These are phyloP conservation scores for Pseudocercospora macadamiae DNA, from an alignment of 2,329 filamentous ascomycete genomes.

Conservation along the genomic window DNA sequence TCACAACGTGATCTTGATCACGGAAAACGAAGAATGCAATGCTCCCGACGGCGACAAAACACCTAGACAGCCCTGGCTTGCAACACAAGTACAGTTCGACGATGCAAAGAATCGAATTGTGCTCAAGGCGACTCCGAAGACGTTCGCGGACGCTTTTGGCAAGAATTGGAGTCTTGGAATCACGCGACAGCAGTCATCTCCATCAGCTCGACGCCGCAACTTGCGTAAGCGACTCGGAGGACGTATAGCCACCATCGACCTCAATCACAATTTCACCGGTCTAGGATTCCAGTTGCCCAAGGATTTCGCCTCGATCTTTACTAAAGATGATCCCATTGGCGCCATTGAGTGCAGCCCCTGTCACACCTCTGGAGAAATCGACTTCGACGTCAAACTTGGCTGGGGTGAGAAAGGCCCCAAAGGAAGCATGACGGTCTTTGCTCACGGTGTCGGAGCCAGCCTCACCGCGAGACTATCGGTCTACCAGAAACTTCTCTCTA, in stretches of 20 bases:
- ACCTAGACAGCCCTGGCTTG: slow-evolving; percentile 8
- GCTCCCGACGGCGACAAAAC: slow-evolving; percentile 6
- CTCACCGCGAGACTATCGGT: slow-evolving; percentile 3
- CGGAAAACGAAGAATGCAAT: slow-evolving; percentile 12
- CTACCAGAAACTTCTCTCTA: slow-evolving; percentile 5
- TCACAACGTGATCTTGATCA: slow-evolving; percentile 6
- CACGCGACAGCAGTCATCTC: background rate
- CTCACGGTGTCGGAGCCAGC: background rate
- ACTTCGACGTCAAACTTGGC: slow-evolving; percentile 7
- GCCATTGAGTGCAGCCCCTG: slow-evolving; percentile 13
- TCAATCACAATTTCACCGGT: slow-evolving; percentile 16
- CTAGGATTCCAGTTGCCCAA: slow-evolving; percentile 9
- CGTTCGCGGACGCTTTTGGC: slow-evolving; percentile 13
- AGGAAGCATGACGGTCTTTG: background rate
- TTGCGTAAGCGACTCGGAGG: background rate
- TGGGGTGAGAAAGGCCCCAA: background rate
- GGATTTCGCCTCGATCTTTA: background rate
- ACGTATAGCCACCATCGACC: slow-evolving; percentile 5
- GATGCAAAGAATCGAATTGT: background rate
- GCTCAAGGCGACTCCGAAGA: background rate
- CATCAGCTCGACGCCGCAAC: background rate
- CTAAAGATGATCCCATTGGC: slow-evolving; percentile 4
- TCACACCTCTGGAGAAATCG: slow-evolving; percentile 7
- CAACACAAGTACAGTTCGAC: slow-evolving; percentile 7
- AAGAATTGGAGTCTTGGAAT: slow-evolving; percentile 8